Evolutionary conservation across 2,329 filamentous ascomycete species (phyloP).

Genomic region (Exophiala lecanii-corni): DNA sequence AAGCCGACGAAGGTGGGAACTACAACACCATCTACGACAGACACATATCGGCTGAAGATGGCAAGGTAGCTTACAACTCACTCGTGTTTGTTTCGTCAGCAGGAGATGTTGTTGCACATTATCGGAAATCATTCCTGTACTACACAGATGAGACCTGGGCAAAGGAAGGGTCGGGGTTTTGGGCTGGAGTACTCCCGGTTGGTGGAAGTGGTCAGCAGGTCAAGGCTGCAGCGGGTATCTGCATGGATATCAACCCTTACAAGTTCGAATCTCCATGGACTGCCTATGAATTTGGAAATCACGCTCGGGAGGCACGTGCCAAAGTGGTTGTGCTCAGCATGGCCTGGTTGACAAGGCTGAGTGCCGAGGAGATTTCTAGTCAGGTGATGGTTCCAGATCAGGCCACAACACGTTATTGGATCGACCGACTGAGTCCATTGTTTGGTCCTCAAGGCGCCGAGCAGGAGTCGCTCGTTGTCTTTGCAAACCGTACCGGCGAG

Average conservation of each 20-base stretch:
- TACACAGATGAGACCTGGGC: constrained; percentile 65
- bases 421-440: constrained; percentile 54
- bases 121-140: constrained; percentile 62
- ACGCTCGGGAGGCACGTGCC: constrained; percentile 45
- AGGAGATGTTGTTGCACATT: constrained; percentile 54
- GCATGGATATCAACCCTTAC: constrained; percentile 59
- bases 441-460: constrained; percentile 28
- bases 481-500: constrained; percentile 44
- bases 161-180: constrained; percentile 42
- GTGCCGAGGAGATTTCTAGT: constrained; percentile 43
- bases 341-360: constrained; percentile 57
- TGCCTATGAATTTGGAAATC: constrained; percentile 57
- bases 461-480: constrained; percentile 41
- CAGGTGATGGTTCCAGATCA: constrained; percentile 48
- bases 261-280: constrained; percentile 55
- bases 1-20: constrained; percentile 35
- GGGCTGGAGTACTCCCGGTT: constrained; percentile 29
- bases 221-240: constrained; percentile 45
- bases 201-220: constrained; percentile 28
- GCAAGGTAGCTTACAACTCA: constrained; percentile 49
- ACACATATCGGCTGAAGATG: constrained; percentile 17
- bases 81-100: constrained; percentile 53
- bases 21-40: constrained; percentile 23
- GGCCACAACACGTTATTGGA: constrained; percentile 60
- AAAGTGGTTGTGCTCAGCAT: constrained; percentile 56